Base-by-base conservation (phyloP, 2,329 filamentous ascomycete genomes). In the Aaosphaeria pasadenensis region DNA sequence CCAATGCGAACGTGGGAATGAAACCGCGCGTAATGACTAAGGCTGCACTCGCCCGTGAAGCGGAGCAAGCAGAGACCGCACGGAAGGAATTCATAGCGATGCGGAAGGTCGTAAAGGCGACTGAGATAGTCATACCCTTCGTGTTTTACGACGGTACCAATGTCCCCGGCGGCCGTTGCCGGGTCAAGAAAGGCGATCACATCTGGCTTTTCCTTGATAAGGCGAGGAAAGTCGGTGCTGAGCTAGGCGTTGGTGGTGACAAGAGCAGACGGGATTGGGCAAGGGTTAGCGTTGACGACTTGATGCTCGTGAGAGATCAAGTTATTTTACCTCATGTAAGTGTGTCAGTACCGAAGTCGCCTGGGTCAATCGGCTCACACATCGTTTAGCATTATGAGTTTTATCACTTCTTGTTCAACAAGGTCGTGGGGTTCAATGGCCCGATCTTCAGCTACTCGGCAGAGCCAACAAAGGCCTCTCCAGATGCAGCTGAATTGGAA, bases 121-220 rank as follows among this genome's bases (percentile, higher is more conserved):
- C 91, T 6, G 91, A 96, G 63, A 88, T 99, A 46, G 80, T 88
- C 11, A 86, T 99, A 31, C 94, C 94, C 0, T 99, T 97, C 69
- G 89, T 97, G 4, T 97, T 97, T 67, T 97, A 96, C 73, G 92
- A 97, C 58, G 94, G 94, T 11, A 89, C 89, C 24, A 92, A 95
- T 67, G 87, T 88, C 7, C 88, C 91, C 0, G 90, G 91, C 11
- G 91, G 92, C 1, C 81, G 81, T 11, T 91, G 92, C 42, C 85
- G 86, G 50, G 82, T 97, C 44, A 95, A 91, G 71, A 99, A 99
- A 72, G 92, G 94, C 7, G 94, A 97, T 63, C 87, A 85, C 48
- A 79, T 95, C 29, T 97, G 94, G 94, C 75, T 96, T 1, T 96
- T 97, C 56, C 75, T 99, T 3, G 94, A 99, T 70, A 86, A 88